Base-by-base conservation (phyloP, 306 rosid species). In the Pueraria montana region DNA sequence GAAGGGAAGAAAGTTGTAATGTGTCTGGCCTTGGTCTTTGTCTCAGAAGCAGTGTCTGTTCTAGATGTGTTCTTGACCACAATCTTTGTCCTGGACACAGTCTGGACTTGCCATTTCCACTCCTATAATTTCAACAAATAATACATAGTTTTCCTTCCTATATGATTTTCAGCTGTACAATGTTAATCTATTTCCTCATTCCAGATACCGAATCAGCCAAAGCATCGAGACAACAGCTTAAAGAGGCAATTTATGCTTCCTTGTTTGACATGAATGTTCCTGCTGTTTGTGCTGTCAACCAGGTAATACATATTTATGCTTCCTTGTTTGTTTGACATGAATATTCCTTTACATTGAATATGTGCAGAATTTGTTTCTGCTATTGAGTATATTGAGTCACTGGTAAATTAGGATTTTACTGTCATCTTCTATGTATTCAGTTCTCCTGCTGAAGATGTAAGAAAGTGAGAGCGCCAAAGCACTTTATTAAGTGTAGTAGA, bases 191-290 rank as follows among this genome's bases (percentile, higher is more conserved):
- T 80, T 38, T 71, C 53, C 65, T 75, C 80, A 59, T 78, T 78
- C 66, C 87, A 95, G 99, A 95, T 91, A 92, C 97, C 58, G 94
- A 91, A 87, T 79, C 93, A 61, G 94, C 98, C 42, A 90, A 77
- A 92, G 93, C 94, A 83, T 93, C 96, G 0, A 92, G 98, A 73
- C 84, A 53, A 59, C 98, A 95, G 81, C 99, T 95, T 78, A 93
- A 91, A 89, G 93, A 95, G 64, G 88, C 96, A 71, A 89, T 93
- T n/a, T 81, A 86, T 76, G 49, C 89, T 62, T 91, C 90, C 73
- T 76, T 95, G 66, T 95, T 93, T 80, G 94, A 91, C 86, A 86
- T 95, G 96, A 87, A 93, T 76, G 99, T 92, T 81, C 97, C 99
- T 40, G 89, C 91, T 83, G 92, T 93, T 83, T 93, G 98, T 87